A percentile compares a stretch with the other conserved stretches of the same genome.
These are phyloP conservation scores for Galerina sulciceps DNA, from an alignment of 768 basidiomycete species.

Conservation along the genomic window DNA sequence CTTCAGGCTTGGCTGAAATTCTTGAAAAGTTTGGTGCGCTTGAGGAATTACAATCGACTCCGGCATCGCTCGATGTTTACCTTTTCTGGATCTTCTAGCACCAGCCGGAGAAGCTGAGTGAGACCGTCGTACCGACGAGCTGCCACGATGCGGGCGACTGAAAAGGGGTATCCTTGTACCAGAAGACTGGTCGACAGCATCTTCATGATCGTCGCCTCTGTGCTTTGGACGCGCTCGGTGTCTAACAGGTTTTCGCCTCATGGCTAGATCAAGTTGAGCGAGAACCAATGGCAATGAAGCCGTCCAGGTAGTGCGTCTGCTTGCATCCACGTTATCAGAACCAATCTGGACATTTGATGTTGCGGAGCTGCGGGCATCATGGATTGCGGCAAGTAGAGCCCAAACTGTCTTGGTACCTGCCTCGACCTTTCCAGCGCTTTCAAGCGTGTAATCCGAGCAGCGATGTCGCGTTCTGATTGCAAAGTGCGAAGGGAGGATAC, in stretches of 20 bases:
- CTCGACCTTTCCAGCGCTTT: constrained; percentile 66
- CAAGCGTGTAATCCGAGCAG: constrained; percentile 59
- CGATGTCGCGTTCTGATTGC: constrained; percentile 62
- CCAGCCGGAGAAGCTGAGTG: constrained; percentile 11
- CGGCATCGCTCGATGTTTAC: constrained; percentile 42
- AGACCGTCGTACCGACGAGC: constrained; percentile 2
- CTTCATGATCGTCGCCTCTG: not conserved
- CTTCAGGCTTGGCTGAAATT: constrained; percentile 41
- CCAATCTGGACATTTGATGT: constrained; percentile 1
- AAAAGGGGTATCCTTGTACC: not conserved
- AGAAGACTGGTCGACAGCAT: not conserved
- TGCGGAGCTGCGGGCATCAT: constrained; percentile 14
- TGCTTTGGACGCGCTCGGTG: constrained; percentile 19
- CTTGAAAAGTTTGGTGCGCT: constrained; percentile 18
- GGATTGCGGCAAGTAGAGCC: constrained; percentile 61
- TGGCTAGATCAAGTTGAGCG: constrained; percentile 49
- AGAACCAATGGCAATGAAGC: constrained; percentile 52
- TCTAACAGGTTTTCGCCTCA: constrained; percentile 41
- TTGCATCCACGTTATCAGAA: constrained; percentile 1
- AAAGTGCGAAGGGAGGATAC: constrained; percentile 53
- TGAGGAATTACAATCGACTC: not conserved
- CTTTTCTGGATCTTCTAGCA: constrained; percentile 41
- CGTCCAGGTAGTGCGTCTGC: constrained; percentile 42
- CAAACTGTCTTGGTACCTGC: constrained; percentile 64
- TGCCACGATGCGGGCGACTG: not conserved